A percentile compares a stretch with the other conserved stretches of the same genome.
These are phyloP conservation scores for Exophiala alcalophila DNA, from an alignment of 2,329 filamentous ascomycete genomes.

Conservation along the genomic window DNA sequence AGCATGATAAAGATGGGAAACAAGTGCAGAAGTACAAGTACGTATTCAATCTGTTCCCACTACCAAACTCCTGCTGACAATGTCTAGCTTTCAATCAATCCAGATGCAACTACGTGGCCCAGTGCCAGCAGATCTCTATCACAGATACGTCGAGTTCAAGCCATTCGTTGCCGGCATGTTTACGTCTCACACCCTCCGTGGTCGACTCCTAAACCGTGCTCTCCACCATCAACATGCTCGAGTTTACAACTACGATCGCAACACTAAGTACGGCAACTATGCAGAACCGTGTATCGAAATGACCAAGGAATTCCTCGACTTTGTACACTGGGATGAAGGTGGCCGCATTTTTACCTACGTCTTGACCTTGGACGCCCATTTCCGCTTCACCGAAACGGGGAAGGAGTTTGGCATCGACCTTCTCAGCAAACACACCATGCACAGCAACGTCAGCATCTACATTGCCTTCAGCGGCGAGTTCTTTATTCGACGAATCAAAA, in stretches of 20 bases:
- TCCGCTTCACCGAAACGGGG: constrained; percentile 92
- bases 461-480: constrained; percentile 93
- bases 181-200: constrained; percentile 70
- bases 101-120: constrained; percentile 85
- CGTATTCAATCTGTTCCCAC: constrained; percentile 33
- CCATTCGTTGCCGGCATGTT: constrained; percentile 91
- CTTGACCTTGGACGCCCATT: constrained; percentile 77
- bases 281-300: constrained; percentile 66
- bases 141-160: constrained; percentile 89
- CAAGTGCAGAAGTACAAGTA: constrained; percentile 73
- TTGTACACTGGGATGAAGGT: constrained; percentile 82
- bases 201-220: constrained; percentile 75
- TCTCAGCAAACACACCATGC: constrained; percentile 94
- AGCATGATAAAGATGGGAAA: constrained; percentile 54
- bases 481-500: constrained; percentile 70
- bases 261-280: constrained; percentile 70
- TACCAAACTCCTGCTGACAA: constrained; percentile 9
- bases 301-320: constrained; percentile 75
- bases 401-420: constrained; percentile 94
- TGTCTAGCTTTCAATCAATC: constrained; percentile 78
- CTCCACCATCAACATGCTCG: constrained; percentile 86
- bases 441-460: constrained; percentile 86
- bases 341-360: constrained; percentile 89
- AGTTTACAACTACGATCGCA: constrained; percentile 82
- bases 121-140: constrained; percentile 75